Evolutionary conservation across 1,139 yeast species (phyloP).

Genomic region (Hemisphaericaspora lyxosophila): DNA sequence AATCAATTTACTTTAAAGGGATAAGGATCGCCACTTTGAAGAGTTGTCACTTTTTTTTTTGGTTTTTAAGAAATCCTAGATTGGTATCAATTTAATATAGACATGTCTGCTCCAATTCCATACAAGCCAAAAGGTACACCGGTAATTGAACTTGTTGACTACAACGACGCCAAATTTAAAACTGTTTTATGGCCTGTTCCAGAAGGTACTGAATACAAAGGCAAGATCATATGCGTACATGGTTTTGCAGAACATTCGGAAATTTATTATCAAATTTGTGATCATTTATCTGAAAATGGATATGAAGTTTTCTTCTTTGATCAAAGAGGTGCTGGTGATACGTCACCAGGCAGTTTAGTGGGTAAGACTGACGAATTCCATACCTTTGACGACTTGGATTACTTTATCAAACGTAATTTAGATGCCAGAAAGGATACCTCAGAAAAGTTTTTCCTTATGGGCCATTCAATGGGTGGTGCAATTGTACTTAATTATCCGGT

Average conservation of each 20-base stretch:
- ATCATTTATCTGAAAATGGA: slow-evolving; percentile 57
- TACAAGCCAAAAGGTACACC: slow-evolving; percentile 38
- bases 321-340: slow-evolving; percentile 86
- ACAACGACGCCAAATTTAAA: slow-evolving; percentile 39
- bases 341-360: slow-evolving; percentile 56
- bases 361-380: slow-evolving; percentile 69
- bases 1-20: neutral
- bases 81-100: neutral
- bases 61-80: too few relatives aligned
- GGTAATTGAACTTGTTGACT: slow-evolving; percentile 26
- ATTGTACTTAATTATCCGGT: slow-evolving; percentile 72
- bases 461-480: slow-evolving; percentile 98
- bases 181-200: slow-evolving; percentile 44
- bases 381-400: slow-evolving; percentile 69
- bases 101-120: slow-evolving; percentile 22
- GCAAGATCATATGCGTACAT: slow-evolving; percentile 66
- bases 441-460: slow-evolving; percentile 60
- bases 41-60: too few relatives aligned
- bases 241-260: slow-evolving; percentile 75
- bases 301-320: slow-evolving; percentile 77
- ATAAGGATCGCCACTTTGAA: neutral
- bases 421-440: slow-evolving; percentile 18
- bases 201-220: slow-evolving; percentile 39
- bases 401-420: slow-evolving; percentile 46
- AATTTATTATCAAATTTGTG: slow-evolving; percentile 59